These are phyloP conservation scores for Penicillium taxi DNA, from an alignment of 495 filamentous ascomycete species.

Conservation along the genomic window DNA sequence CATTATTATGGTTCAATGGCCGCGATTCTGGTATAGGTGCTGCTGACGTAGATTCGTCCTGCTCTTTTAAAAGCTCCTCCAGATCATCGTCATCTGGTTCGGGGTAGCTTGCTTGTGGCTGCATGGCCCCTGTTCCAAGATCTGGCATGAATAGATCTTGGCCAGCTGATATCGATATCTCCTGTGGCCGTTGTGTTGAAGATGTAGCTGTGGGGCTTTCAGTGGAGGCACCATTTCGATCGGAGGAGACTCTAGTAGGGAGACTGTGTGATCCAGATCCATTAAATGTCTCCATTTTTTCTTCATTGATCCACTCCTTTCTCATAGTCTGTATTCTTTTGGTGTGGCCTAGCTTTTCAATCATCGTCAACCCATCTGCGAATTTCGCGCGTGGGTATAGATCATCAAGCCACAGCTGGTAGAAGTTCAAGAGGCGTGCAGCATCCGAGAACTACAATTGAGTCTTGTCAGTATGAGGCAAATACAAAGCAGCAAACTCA, in stretches of 20 bases:
- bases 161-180: constrained; percentile 4
- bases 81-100: constrained; percentile 31
- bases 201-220: not conserved
- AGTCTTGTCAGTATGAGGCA: constrained; percentile 4
- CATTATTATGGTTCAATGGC: not conserved
- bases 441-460: constrained; percentile 69
- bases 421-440: constrained; percentile 73
- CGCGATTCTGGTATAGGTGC: not conserved
- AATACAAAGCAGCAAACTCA: not conserved
- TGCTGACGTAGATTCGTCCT: constrained; percentile 13
- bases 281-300: constrained; percentile 21
- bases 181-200: not conserved
- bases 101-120: constrained; percentile 8
- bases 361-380: constrained; percentile 78
- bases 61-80: constrained; percentile 30
- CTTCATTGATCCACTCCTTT: constrained; percentile 82
- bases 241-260: constrained; percentile 2
- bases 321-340: constrained; percentile 64
- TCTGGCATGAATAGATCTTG: constrained; percentile 25
- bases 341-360: constrained; percentile 88
- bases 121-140: constrained; percentile 9
- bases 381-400: constrained; percentile 94
- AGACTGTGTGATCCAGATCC: constrained; percentile 4
- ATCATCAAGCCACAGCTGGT: constrained; percentile 96
- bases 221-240: constrained; percentile 1